Evolutionary conservation across 2,329 filamentous ascomycete species (phyloP), one percentile per base, ranked within the genome.

Genomic region (Alternaria triticimaculans): DNA sequence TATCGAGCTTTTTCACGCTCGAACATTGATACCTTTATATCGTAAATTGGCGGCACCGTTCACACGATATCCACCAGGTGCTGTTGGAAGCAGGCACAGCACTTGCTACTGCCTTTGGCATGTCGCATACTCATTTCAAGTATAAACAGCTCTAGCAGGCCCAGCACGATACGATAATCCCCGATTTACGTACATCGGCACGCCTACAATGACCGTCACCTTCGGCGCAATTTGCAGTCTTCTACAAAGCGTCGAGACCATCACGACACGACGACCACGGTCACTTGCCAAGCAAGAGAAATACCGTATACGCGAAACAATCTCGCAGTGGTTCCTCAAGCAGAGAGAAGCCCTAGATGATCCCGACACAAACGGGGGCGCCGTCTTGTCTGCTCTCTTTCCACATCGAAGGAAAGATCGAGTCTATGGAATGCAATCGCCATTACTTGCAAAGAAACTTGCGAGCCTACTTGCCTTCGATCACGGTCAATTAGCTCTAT

Each of bases 391-490:
- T 1, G 89, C 90, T 3, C 80, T 97, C 1, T 86, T 96, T 0
- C 93, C 94, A 0, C 90, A 94, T 66, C 89, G 86, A 67, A 86
- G 93, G 57, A 89, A 88, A 3, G 93, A 97, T 74, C 87, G 93
- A 26, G 91, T 95, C 2, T 97, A 94, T 76, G 86, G 85, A 41
- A 83, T 97, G 1, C 88, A 92, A 72, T 82, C 87, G 28, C 75
- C 81, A 9, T 84, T 82, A 0, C 83, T 97, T 0, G 87, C 89
- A 60, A 87, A 85, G 55, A 86, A 92, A n/a, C 84, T 97, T 15
- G 87, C 85, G 4, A 87, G 89, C 30, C 87, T 88, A 20, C 83
- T 95, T n/a, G 79, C 85, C 5, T 84, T 97, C 23, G 89, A 90
- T 1, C 80, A 82, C 4, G 87, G 86, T 3, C 87, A 92, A 14